Evolutionary conservation across 441 rosid genomes (phyloP), one percentile per base, ranked within the genome.

Genomic region (Omphalea diandra): DNA sequence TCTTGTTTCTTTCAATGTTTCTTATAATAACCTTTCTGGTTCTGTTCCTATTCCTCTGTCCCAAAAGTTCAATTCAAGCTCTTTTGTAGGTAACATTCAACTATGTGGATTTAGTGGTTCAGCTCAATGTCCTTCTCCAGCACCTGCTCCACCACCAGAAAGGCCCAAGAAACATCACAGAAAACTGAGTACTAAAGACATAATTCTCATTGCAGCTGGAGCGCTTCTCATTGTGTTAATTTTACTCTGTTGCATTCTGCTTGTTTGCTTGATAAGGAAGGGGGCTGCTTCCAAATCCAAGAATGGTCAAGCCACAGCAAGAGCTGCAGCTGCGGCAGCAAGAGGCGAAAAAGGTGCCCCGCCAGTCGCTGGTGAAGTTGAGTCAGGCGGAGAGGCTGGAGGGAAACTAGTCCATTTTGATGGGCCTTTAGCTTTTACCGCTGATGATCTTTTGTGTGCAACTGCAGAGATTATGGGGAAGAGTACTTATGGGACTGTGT

Each of bases 381-480:
- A 87, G 76, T 47, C 83, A 9, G 87, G 87, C 3, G 92, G 90
- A 14, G 97, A 87, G 47, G 71, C 75, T 0, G 93, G 95, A 60
- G 95, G 97, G 53, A 87, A 87, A 68, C 77, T 89, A 32, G 97
- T 89, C 17, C 97, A 91, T 58, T 91, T 91, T 72, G 91, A 89
- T 72, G 93, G 97, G 18, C 87, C 91, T 53, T 60, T 83, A 84
- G 80, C 83, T 22, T 91, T 89, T 65, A 80, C 95, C 17, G 97
- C 95, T 0, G 97, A 91, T 76, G 97, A 91, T 80, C 88, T 91
- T 54, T 40, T 91, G 50, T 89, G 97, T 79, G 97, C 95, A 62
- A 88, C 92, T n/a, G 94, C 94, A 18, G 94, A 90, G 76, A 87
- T 88, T 24, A 87, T 88, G 94, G 97, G 95, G 26, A 91, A 89